Conservation (phyloP, 345 rosid species). For the Populus alba region DNA sequence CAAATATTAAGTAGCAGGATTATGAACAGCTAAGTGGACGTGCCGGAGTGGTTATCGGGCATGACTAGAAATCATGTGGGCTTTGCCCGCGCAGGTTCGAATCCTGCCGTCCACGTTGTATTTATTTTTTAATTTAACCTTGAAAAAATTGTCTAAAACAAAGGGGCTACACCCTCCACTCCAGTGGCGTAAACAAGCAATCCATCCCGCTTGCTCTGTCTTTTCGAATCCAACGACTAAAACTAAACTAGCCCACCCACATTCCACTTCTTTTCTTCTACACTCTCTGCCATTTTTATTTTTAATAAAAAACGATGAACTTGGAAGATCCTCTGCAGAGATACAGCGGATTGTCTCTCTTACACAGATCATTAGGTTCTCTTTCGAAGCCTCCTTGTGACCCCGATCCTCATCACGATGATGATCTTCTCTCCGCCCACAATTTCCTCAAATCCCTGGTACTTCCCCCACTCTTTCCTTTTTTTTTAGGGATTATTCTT, state of each 20-base stretch:
- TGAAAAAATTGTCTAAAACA: background rate
- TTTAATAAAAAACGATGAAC: slow-evolving; percentile 1
- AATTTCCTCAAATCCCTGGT: slow-evolving; percentile 63
- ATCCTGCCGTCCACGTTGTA: slow-evolving; percentile 47
- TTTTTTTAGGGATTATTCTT: background rate
- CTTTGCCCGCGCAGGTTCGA: slow-evolving; percentile 91
- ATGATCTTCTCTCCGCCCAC: slow-evolving; percentile 44
- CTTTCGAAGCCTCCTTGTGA: slow-evolving; percentile 33
- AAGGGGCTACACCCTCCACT: background rate
- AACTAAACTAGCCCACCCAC: background rate
- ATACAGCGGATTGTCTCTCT: slow-evolving; percentile 58
- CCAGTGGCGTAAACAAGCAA: background rate
- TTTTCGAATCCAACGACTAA: slow-evolving; percentile 19
- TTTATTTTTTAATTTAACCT: background rate
- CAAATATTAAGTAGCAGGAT: too few relatives aligned
- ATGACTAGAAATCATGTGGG: slow-evolving; percentile 97
- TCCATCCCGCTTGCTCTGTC: slow-evolving; percentile 26
- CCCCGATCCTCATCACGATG: slow-evolving; percentile 18
- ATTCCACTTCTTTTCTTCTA: background rate
- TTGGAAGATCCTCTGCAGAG: slow-evolving; percentile 51
- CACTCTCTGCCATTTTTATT: background rate
- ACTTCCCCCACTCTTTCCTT: background rate
- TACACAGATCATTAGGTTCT: slow-evolving; percentile 54
- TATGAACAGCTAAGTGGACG: slow-evolving; percentile 12
- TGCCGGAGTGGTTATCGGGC: slow-evolving; percentile 99